phyloP scores from a whole-genome alignment of 2,329 filamentous ascomycete genomes.

The Epichloe amarillans region DNA sequence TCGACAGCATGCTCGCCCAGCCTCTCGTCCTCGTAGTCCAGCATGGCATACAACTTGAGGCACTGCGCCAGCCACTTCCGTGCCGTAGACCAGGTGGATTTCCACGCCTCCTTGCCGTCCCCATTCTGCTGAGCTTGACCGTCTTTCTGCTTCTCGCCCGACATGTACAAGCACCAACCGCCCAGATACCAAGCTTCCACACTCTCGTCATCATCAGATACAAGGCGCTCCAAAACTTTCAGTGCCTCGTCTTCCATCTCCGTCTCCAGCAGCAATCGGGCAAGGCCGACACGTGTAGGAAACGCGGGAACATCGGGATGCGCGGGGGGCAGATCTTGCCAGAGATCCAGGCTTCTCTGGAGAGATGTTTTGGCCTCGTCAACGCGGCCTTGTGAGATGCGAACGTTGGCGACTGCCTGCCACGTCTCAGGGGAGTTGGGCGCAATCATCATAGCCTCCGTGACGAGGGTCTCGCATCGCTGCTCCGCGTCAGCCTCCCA shows the following conservation, averaged over 20 bases:
- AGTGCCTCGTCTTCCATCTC: conserved; percentile 76
- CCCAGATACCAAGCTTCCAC: conserved; percentile 96
- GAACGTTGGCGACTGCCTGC: conserved; percentile 86
- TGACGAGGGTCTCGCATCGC: conserved; percentile 76
- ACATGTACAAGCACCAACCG: conserved; percentile 79
- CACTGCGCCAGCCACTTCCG: conserved; percentile 74
- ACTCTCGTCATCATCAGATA: conserved; percentile 82
- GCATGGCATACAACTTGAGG: conserved; percentile 59
- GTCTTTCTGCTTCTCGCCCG: conserved; percentile 51
- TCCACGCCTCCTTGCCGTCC: conserved; percentile 30
- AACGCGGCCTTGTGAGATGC: conserved; percentile 71
- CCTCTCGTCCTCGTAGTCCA: conserved; percentile 77
- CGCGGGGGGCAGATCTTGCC: conserved; percentile 64
- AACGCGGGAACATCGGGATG: conserved; percentile 72
- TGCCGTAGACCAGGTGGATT: conserved; percentile 56
- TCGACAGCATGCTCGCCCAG: conserved; percentile 64
- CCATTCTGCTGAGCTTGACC: conserved; percentile 22
- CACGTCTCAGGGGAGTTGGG: conserved; percentile 72
- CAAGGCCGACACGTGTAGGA: conserved; percentile 68
- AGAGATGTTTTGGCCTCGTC: conserved; percentile 75
- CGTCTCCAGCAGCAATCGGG: conserved; percentile 79
- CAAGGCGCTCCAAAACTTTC: conserved; percentile 69
- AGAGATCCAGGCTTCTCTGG: conserved; percentile 64
- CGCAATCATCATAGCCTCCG: conserved; percentile 76
- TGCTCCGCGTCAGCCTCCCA: conserved; percentile 85